A percentile compares a stretch with the other conserved stretches of the same genome.
Conservation (phyloP, 2,329 filamentous ascomycete genomes). For the Biscogniauxia marginata region DNA sequence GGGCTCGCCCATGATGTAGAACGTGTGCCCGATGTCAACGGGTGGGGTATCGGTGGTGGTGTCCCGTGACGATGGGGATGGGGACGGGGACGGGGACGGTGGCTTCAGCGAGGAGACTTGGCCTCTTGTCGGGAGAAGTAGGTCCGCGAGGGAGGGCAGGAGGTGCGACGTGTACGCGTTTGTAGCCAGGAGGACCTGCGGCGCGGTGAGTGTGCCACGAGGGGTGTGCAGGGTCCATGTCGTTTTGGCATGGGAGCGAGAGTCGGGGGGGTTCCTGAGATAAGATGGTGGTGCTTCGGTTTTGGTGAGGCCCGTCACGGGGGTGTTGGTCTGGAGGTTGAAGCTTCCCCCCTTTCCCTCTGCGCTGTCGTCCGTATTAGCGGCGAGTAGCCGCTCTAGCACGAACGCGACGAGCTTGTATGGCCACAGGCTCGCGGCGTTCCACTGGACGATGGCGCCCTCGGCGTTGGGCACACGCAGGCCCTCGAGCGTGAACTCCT, state of each 20-base stretch:
- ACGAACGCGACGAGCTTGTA: slow-evolving; percentile 80
- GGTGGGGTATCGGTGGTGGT: slow-evolving; percentile 24
- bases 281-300: slow-evolving; percentile 20
- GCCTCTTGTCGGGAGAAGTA: slow-evolving; percentile 70
- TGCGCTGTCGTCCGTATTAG: slow-evolving; percentile 8
- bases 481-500: slow-evolving; percentile 41
- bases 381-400: slow-evolving; percentile 55
- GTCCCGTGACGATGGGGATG: neutral
- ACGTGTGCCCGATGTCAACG: slow-evolving; percentile 53
- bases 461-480: slow-evolving; percentile 56
- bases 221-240: slow-evolving; percentile 64
- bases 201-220: slow-evolving; percentile 64
- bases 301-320: slow-evolving; percentile 52
- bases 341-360: slow-evolving; percentile 41
- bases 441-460: slow-evolving; percentile 63
- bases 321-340: slow-evolving; percentile 74
- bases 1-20: slow-evolving; percentile 56
- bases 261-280: too few relatives aligned
- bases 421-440: slow-evolving; percentile 73
- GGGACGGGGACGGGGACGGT: slow-evolving; percentile 33
- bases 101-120: slow-evolving; percentile 68
- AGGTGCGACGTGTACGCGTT: slow-evolving; percentile 83
- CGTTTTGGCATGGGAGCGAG: too few relatives aligned
- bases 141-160: slow-evolving; percentile 59
- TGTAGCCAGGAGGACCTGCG: slow-evolving; percentile 71